Conservation (phyloP, 495 filamentous ascomycete genomes). For the Aspergillus sclerotioniger region DNA sequence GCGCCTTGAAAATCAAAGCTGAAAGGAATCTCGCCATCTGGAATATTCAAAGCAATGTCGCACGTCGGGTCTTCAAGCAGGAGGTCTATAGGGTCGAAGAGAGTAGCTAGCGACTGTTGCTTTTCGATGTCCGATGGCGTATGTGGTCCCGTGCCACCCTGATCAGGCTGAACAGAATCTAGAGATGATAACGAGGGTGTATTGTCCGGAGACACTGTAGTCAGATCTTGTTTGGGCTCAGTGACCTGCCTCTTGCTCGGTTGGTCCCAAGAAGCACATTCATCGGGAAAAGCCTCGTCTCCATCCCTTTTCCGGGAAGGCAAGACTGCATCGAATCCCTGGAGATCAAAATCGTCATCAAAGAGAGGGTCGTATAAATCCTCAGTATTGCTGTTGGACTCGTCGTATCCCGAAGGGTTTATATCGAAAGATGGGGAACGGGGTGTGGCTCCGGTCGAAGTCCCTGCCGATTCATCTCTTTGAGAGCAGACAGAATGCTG, state of each 20-base stretch:
- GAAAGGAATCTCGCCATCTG: slow-evolving; percentile 4
- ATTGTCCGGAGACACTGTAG: slow-evolving; percentile 14
- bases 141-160: slow-evolving; percentile 14
- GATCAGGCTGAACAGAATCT: slow-evolving; percentile 17
- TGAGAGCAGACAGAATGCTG: background rate
- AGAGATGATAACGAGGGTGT: slow-evolving; percentile 25
- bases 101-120: slow-evolving; percentile 17
- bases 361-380: slow-evolving; percentile 22
- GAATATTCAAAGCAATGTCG: slow-evolving; percentile 8
- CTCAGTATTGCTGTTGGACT: slow-evolving; percentile 1
- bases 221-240: slow-evolving; percentile 5
- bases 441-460: background rate
- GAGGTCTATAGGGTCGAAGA: slow-evolving; percentile 24
- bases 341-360: slow-evolving; percentile 20
- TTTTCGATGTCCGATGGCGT: slow-evolving; percentile 18
- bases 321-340: slow-evolving; percentile 21
- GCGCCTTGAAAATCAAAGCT: slow-evolving; percentile 4
- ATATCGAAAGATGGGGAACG: background rate
- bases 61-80: slow-evolving; percentile 20
- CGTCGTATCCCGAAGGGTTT: background rate
- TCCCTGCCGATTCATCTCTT: background rate
- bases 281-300: slow-evolving; percentile 23
- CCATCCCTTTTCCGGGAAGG: slow-evolving; percentile 22
- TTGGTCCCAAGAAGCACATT: slow-evolving; percentile 12
- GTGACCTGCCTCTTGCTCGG: slow-evolving; percentile 21